phyloP scores from a whole-genome alignment of 768 basidiomycete genomes.

The Panus rudis region DNA sequence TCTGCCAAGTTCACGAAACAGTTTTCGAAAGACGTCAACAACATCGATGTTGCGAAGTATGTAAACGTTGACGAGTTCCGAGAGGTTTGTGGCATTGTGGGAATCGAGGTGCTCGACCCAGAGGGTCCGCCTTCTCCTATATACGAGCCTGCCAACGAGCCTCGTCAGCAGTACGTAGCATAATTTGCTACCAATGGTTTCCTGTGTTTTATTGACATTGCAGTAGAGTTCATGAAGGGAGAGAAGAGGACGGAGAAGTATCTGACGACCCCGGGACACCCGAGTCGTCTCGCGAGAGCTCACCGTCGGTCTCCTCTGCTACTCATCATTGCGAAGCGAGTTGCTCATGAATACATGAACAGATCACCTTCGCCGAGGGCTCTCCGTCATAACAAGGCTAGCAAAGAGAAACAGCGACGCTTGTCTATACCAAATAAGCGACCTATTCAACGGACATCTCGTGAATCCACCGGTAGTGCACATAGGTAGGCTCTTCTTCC shows the following conservation, averaged over 20 bases:
- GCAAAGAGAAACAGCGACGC: too few species aligned
- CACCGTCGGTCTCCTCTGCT: too few species aligned
- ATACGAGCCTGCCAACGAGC: neutral
- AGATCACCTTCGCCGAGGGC: too few species aligned
- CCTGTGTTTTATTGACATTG: too few species aligned
- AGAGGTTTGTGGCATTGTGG: slow-evolving; percentile 1
- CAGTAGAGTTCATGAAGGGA: neutral
- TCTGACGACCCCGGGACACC: neutral
- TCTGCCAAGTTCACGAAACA: slow-evolving; percentile 36
- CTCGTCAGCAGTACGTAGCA: neutral
- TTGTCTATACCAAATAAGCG: too few species aligned
- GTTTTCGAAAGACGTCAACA: slow-evolving; percentile 35
- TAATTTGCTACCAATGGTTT: too few species aligned
- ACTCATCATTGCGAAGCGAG: too few species aligned
- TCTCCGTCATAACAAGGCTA: too few species aligned
- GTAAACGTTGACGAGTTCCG: neutral
- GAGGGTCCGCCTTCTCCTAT: neutral
- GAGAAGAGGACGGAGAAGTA: neutral
- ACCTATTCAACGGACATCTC: too few species aligned
- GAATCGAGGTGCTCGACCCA: neutral
- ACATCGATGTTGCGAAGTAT: slow-evolving; percentile 22
- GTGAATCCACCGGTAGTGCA: too few species aligned
- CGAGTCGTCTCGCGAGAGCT: neutral
- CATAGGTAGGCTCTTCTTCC: neutral
- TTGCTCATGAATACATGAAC: too few species aligned